These are phyloP conservation scores for Plasmodium inui DNA, from an alignment of 169 alveolate species.

Conservation along the genomic window DNA sequence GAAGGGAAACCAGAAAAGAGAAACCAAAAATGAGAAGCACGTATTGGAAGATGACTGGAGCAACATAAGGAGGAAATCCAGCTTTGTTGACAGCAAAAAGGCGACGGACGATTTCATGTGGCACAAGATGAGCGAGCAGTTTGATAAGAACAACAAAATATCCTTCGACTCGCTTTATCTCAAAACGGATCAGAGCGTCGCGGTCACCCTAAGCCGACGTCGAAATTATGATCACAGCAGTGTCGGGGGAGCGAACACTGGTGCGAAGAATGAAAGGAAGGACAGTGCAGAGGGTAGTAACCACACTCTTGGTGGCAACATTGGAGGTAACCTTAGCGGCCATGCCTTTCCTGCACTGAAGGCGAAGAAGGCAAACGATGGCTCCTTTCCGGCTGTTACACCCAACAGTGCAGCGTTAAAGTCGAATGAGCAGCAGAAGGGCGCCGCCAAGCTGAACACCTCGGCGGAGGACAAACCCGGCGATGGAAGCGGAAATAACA, in stretches of 20 bases:
- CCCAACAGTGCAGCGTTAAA: not conserved
- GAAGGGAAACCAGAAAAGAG: slow-evolving; percentile 14
- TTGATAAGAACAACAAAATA: slow-evolving; percentile 27
- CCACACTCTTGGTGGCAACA: not conserved
- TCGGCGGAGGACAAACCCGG: not conserved
- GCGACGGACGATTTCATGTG: slow-evolving; percentile 61
- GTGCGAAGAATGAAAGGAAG: not conserved
- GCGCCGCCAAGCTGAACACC: not conserved
- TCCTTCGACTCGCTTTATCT: not conserved
- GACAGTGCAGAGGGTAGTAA: not conserved
- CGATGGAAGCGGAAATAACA: not conserved
- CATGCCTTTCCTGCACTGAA: not conserved
- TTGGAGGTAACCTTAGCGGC: not conserved
- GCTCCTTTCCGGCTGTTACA: not conserved
- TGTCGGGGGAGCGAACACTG: not conserved
- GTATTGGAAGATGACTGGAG: slow-evolving; percentile 63
- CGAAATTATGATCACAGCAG: not conserved
- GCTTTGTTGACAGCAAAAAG: slow-evolving; percentile 28
- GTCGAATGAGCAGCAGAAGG: not conserved
- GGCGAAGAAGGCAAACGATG: not conserved
- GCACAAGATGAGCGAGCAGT: slow-evolving; percentile 71
- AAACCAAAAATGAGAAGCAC: slow-evolving; percentile 21
- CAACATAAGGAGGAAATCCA: slow-evolving; percentile 23
- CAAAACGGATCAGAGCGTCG: not conserved
- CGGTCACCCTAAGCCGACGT: not conserved